Evolutionary conservation across 1,284 basidiomycete genomes (phyloP).

Genomic region (Ustilago vetiveriae): DNA sequence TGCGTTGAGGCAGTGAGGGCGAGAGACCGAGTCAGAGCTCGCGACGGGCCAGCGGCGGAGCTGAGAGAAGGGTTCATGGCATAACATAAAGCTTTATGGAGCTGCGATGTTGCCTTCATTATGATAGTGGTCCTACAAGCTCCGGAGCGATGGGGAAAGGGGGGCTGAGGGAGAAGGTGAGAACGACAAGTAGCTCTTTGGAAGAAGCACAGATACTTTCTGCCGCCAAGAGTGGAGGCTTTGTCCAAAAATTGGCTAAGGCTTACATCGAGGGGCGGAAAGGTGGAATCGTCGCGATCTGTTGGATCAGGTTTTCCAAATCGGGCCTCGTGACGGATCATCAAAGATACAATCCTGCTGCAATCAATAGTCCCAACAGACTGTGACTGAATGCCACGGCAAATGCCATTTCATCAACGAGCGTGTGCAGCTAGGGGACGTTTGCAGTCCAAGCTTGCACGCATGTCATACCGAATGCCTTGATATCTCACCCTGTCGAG

Average conservation of each 20-base stretch:
- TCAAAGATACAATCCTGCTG: no score
- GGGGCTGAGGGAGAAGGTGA: no score
- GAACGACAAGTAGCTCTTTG: background rate
- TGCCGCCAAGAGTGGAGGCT: conserved; percentile 15
- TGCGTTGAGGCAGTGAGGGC: background rate
- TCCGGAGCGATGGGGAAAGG: background rate
- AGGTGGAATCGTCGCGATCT: background rate
- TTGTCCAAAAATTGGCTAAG: conserved; percentile 15
- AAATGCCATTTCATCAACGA: no score
- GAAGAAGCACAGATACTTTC: no score
- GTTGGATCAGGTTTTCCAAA: no score
- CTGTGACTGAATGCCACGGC: no score
- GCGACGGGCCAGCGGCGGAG: conserved; percentile 11
- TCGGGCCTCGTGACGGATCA: no score
- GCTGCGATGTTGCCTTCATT: conserved; percentile 21
- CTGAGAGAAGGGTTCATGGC: background rate
- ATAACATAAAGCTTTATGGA: conserved; percentile 6
- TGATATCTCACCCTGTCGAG: no score
- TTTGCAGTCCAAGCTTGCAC: no score
- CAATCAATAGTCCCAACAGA: no score
- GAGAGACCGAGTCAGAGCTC: background rate
- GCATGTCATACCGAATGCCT: no score
- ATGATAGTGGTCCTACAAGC: background rate
- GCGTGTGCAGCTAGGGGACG: no score
- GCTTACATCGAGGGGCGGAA: background rate